Evolutionary conservation across 805 yeast genomes (phyloP), one percentile per base, ranked within the genome.

Genomic region (Kregervanrija pseudodelftensis): DNA sequence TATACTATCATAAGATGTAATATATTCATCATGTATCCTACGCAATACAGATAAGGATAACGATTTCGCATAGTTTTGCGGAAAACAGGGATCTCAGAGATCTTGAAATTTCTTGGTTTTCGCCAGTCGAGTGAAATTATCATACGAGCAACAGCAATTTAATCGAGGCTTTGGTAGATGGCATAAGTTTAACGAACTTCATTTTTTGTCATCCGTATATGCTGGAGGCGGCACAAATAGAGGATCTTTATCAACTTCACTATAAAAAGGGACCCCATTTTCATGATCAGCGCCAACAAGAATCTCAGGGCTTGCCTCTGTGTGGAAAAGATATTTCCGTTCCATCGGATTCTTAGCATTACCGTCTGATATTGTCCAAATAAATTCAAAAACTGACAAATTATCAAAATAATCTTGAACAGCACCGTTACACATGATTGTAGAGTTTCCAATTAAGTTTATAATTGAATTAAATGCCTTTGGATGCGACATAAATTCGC

Each of bases 371-470:
- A 44, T 9, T n/a, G 34, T 33, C 41, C 40, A 40, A 8, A n/a
- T 40, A 33, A 40, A 33, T 8, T 12, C 33, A 4, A 44, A 15
- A 5, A 8, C 16, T 11, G 13, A 31, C 8, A 13, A 11, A 34
- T 40, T 40, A 3, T 32, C 38, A 16, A 44, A 40, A 43, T 43
- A 44, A 32, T 31, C 35, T 4, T 39, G 36, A 4, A 44, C 14
- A 10, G 8, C 15, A 8, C 47, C 47, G 4, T 36, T 31, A 28
- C 38, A 32, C 31, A 44, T 36, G 3, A 44, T 30, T 5, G 47
- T 30, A 4, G 14, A 11, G 2, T 30, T 12, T 2, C 33, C 41
- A 7, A 44, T 4, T 8, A 44, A 3, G 5, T 44, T 38, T 22
- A 33, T 28, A 8, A 44, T 16, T 8, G 40, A 40, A 16, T 36